Percentiles rank a stretch among this genome's conserved stretches.
These are phyloP conservation scores for Pterocarpus macrocarpus DNA, from an alignment of 306 rosid species.

Conservation along the genomic window DNA sequence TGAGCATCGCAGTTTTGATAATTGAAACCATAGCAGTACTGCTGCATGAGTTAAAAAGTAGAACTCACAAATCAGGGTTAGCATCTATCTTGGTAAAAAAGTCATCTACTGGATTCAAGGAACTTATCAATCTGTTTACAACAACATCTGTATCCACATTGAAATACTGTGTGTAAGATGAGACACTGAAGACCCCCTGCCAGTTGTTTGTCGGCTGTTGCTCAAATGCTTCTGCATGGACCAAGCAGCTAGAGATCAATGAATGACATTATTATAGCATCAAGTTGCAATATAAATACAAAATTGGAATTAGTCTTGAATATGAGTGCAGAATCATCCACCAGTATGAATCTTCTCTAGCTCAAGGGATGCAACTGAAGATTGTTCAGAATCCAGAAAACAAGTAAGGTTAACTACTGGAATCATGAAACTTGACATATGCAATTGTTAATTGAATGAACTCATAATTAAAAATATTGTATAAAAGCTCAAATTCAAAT, in stretches of 20 bases:
- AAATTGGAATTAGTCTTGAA: not conserved
- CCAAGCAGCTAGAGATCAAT: constrained; percentile 17
- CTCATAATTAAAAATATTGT: too few relatives aligned
- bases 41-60: constrained; percentile 6
- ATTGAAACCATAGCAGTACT: not conserved
- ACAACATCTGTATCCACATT: constrained; percentile 80
- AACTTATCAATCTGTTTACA: constrained; percentile 68
- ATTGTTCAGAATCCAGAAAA: not conserved
- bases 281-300: constrained; percentile 9
- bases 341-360: constrained; percentile 2
- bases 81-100: constrained; percentile 80
- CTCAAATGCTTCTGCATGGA: constrained; percentile 66
- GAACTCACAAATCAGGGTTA: constrained; percentile 85
- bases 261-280: not conserved
- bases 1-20: not conserved
- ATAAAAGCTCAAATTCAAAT: too few relatives aligned
- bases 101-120: constrained; percentile 75
- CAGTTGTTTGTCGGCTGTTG: constrained; percentile 75
- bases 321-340: not conserved
- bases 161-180: constrained; percentile 77
- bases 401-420: not conserved
- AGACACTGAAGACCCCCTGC: constrained; percentile 72
- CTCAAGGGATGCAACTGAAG: not conserved
- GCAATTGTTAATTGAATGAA: too few relatives aligned
- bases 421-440: not conserved